Conservation (phyloP, 441 rosid genomes). For the Pelargonium exstipulatum region DNA sequence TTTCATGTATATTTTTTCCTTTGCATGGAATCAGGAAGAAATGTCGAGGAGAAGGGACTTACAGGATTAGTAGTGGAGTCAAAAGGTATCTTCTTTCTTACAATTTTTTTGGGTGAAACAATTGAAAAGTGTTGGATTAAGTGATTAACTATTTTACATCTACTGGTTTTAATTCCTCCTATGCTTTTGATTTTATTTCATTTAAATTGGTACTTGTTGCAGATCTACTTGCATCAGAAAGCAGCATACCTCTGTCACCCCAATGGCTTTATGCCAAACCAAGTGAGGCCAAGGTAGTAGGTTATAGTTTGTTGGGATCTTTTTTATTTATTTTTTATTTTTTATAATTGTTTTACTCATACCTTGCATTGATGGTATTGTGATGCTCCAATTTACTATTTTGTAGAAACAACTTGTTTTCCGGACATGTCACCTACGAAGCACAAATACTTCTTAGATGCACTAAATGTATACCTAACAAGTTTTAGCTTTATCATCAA, state of each 20-base stretch:
- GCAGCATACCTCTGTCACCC: slow-evolving; percentile 84
- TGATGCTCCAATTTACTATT: neutral
- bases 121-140: slow-evolving; percentile 5
- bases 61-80: slow-evolving; percentile 34
- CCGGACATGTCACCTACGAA: neutral
- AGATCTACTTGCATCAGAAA: slow-evolving; percentile 63
- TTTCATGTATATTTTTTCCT: neutral
- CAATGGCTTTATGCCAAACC: slow-evolving; percentile 90
- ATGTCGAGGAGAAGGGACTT: slow-evolving; percentile 35
- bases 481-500: neutral
- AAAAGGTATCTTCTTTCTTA: slow-evolving; percentile 35
- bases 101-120: too few relatives aligned
- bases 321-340: neutral
- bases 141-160: neutral
- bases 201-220: slow-evolving; percentile 18
- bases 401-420: neutral
- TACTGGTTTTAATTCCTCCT: neutral
- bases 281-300: slow-evolving; percentile 56
- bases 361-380: neutral
- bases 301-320: neutral
- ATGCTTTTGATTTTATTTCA: neutral
- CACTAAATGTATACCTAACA: neutral
- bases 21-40: slow-evolving; percentile 36
- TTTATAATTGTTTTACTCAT: neutral
- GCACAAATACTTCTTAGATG: neutral